phyloP scores from a whole-genome alignment of 768 basidiomycete genomes.

The Gloeophyllum trabeum region DNA sequence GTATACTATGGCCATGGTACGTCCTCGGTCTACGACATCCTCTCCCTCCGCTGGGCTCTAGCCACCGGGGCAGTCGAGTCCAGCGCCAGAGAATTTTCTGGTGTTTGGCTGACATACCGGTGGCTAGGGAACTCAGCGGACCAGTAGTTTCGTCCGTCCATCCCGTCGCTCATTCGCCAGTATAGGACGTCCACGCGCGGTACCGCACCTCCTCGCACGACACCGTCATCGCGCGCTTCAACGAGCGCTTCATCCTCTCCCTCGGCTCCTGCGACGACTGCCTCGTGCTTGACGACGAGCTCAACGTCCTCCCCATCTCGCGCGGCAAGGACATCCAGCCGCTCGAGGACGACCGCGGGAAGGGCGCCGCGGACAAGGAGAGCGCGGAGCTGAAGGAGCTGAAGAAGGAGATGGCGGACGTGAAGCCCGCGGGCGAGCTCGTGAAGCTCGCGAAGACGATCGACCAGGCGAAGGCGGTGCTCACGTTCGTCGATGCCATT shows the following conservation, averaged over 20 bases:
- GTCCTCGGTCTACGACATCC: no score
- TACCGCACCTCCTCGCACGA: slow-evolving; percentile 91
- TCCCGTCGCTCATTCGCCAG: neutral
- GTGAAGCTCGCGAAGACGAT: slow-evolving; percentile 85
- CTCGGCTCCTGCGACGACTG: slow-evolving; percentile 90
- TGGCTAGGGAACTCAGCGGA: no score
- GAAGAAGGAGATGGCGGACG: slow-evolving; percentile 67
- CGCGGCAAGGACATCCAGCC: slow-evolving; percentile 86
- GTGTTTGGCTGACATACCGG: no score
- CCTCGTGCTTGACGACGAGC: slow-evolving; percentile 91
- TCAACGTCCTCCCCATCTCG: slow-evolving; percentile 94
- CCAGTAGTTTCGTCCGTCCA: neutral
- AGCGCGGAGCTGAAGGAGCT: slow-evolving; percentile 68
- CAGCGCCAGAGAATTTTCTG: no score
- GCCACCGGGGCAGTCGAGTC: no score
- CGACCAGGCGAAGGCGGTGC: slow-evolving; percentile 89
- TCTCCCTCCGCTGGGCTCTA: neutral
- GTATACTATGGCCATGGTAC: slow-evolving; percentile 80
- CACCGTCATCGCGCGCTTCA: slow-evolving; percentile 87
- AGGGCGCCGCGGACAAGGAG: slow-evolving; percentile 43
- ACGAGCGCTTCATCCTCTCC: slow-evolving; percentile 97
- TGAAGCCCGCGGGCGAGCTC: slow-evolving; percentile 81
- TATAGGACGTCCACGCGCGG: slow-evolving; percentile 87
- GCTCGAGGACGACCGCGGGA: slow-evolving; percentile 37
- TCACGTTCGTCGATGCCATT: slow-evolving; percentile 92